A percentile compares a stretch with the other conserved stretches of the same genome.
phyloP scores from a whole-genome alignment of 2,329 filamentous ascomycete genomes.

The Botryosphaeria agaves region DNA sequence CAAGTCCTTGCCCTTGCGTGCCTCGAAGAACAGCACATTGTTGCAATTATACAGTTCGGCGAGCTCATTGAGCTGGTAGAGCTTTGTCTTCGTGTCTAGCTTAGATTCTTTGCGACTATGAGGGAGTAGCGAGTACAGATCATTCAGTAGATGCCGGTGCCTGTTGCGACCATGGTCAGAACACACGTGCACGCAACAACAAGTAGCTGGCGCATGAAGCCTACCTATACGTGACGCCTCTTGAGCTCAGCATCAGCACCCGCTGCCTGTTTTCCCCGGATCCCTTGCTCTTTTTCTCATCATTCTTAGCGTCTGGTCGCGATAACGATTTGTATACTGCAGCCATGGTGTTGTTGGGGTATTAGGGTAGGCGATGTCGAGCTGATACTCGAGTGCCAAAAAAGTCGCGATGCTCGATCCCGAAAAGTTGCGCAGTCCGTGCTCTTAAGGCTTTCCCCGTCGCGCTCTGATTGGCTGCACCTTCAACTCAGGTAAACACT shows the following conservation, averaged over 20 bases:
- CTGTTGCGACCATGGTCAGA: too few species aligned
- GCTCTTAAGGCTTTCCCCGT: too few species aligned
- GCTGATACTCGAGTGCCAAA: too few species aligned
- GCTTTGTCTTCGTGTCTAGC: constrained; percentile 85
- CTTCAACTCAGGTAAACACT: too few species aligned
- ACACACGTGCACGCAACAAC: too few species aligned
- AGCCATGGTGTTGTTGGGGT: constrained; percentile 32
- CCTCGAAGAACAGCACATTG: constrained; percentile 89
- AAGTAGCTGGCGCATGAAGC: constrained; percentile 9
- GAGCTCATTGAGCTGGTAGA: constrained; percentile 62
- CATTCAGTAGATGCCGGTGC: constrained; percentile 83
- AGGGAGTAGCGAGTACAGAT: constrained; percentile 74
- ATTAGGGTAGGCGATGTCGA: too few species aligned
- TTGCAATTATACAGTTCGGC: constrained; percentile 80
- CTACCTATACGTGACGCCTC: constrained; percentile 79
- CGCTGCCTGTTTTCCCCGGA: constrained; percentile 31
- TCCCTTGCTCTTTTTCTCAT: constrained; percentile 14
- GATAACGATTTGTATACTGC: constrained; percentile 39
- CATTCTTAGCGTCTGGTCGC: constrained; percentile 17
- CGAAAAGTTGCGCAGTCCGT: too few species aligned
- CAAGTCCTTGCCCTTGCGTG: constrained; percentile 81
- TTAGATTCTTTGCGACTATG: constrained; percentile 92
- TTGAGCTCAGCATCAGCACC: constrained; percentile 77
- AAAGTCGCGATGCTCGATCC: too few species aligned
- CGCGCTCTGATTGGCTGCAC: too few species aligned